Conservation (phyloP, 345 rosid species). For the Pugionium cornutum region DNA sequence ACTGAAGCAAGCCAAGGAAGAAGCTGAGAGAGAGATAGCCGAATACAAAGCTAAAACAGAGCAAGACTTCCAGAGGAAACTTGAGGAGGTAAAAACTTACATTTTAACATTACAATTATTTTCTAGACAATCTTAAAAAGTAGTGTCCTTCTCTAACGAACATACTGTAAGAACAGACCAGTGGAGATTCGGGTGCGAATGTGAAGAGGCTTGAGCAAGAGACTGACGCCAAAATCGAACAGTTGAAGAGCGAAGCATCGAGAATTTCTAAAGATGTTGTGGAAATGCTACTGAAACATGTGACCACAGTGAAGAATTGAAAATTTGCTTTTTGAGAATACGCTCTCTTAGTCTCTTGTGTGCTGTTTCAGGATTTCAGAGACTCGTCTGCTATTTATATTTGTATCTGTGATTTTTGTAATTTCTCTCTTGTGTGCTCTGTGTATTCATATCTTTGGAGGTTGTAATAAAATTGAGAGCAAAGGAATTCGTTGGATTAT, state of each 20-base stretch:
- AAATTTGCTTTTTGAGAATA: slow-evolving; percentile 11
- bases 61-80: slow-evolving; percentile 76
- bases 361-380: slow-evolving; percentile 24
- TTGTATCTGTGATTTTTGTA: slow-evolving; percentile 3
- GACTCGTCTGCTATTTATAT: slow-evolving; percentile 29
- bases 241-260: slow-evolving; percentile 54
- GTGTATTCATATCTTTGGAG: slow-evolving; percentile 21
- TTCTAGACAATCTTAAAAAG: not conserved
- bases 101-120: too few species aligned
- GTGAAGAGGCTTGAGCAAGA: slow-evolving; percentile 90
- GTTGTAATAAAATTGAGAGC: slow-evolving; percentile 24
- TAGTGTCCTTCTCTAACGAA: not conserved
- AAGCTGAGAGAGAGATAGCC: slow-evolving; percentile 83
- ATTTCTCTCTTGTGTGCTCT: slow-evolving; percentile 1
- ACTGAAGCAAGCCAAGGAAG: slow-evolving; percentile 93
- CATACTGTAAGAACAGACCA: slow-evolving; percentile 52
- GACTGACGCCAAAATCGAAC: slow-evolving; percentile 67
- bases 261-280: slow-evolving; percentile 76
- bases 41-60: slow-evolving; percentile 76
- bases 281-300: slow-evolving; percentile 84
- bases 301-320: slow-evolving; percentile 80
- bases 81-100: slow-evolving; percentile 57
- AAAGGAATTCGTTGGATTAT: slow-evolving; percentile 4
- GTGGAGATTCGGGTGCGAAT: slow-evolving; percentile 92
- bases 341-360: slow-evolving; percentile 3